phyloP scores from a whole-genome alignment of 768 basidiomycete species.

The Boletellus ananas region DNA sequence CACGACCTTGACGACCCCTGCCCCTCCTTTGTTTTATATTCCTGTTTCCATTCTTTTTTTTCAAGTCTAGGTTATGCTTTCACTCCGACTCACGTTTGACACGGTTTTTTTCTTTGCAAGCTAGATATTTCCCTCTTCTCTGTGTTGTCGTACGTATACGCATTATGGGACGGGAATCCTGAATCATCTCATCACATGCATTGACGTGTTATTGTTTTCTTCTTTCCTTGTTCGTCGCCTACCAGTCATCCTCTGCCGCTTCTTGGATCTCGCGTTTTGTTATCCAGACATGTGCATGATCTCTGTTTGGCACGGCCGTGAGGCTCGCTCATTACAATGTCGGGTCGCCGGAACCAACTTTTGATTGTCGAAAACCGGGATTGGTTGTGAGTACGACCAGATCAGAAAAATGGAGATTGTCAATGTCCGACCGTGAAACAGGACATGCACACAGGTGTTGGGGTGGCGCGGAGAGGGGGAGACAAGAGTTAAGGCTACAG shows the following conservation, averaged over 20 bases:
- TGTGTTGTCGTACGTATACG: constrained; percentile 18
- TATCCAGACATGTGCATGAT: no score
- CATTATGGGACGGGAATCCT: constrained; percentile 27
- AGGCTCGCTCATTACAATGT: neutral
- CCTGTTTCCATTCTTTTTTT: neutral
- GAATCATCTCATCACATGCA: constrained; percentile 14
- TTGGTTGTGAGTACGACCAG: neutral
- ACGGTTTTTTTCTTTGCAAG: neutral
- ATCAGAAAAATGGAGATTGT: no score
- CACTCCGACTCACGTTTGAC: constrained; percentile 8
- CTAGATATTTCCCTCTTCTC: constrained; percentile 12
- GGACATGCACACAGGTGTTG: no score
- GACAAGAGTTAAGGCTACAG: constrained; percentile 36
- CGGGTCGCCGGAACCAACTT: no score
- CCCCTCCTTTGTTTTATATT: neutral
- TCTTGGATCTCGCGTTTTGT: no score
- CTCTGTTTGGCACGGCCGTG: neutral
- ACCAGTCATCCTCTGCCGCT: neutral
- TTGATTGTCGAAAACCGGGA: no score
- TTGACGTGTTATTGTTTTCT: constrained; percentile 1
- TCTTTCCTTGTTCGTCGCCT: neutral
- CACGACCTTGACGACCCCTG: neutral
- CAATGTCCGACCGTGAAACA: no score
- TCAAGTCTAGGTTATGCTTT: constrained; percentile 9
- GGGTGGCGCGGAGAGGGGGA: neutral